Evolutionary conservation across 768 basidiomycete species (phyloP).

Genomic region (Psilocybe cubensis): DNA sequence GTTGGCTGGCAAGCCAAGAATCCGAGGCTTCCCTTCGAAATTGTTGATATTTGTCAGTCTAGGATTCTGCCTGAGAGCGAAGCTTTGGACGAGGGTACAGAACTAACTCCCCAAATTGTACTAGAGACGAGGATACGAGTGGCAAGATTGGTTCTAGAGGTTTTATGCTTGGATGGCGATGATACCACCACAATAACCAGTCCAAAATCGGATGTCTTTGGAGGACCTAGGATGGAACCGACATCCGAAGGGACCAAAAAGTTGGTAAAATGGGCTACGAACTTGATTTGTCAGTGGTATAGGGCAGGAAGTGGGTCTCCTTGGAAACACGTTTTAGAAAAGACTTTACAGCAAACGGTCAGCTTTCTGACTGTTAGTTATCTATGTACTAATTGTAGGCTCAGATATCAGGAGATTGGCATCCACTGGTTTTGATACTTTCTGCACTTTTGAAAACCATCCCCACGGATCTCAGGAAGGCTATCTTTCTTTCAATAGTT

Average conservation of each 20-base stretch:
- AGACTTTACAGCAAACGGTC: conserved; percentile 24
- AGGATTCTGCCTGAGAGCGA: conserved; percentile 55
- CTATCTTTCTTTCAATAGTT: conserved; percentile 41
- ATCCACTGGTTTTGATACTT: conserved; percentile 40
- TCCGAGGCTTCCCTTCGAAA: conserved; percentile 27
- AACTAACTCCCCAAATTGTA: conserved; percentile 15
- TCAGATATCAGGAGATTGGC: conserved; percentile 44
- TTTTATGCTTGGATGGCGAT: conserved; percentile 22
- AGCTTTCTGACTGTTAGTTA: conserved; percentile 15
- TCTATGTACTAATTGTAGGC: background rate
- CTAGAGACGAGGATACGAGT: conserved; percentile 42
- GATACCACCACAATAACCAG: background rate
- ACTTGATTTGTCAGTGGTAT: conserved; percentile 24
- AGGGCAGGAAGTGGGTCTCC: conserved; percentile 10
- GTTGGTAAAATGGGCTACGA: conserved; percentile 22
- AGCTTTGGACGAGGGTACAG: conserved; percentile 31
- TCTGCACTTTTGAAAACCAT: conserved; percentile 44
- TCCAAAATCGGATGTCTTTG: conserved; percentile 25
- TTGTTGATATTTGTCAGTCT: conserved; percentile 43
- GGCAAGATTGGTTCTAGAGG: conserved; percentile 46
- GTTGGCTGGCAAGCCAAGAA: background rate
- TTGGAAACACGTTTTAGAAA: conserved; percentile 27
- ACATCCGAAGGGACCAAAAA: conserved; percentile 6
- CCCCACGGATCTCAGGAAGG: conserved; percentile 50
- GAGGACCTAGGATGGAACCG: background rate